Evolutionary conservation across 2,329 filamentous ascomycete species (phyloP).

Genomic region (Fusarium coicis): DNA sequence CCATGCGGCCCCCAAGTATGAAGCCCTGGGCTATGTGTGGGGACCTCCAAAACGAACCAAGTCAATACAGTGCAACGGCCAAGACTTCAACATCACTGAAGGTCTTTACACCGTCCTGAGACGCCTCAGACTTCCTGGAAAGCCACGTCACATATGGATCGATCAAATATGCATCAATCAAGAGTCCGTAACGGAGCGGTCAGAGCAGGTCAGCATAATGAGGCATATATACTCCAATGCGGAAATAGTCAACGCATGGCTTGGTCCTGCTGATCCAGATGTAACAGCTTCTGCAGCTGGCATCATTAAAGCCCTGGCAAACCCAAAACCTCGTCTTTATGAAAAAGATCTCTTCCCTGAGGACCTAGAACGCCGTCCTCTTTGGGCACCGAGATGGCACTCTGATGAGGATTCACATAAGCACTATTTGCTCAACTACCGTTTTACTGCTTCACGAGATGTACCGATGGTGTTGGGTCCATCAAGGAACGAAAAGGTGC

Average conservation of each 20-base stretch:
- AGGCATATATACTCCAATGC: neutral
- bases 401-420: fast-evolving
- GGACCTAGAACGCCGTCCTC: neutral
- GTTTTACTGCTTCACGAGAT: neutral
- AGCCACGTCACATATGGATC: neutral
- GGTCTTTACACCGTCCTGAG: neutral
- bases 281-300: neutral
- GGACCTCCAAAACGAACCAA: neutral
- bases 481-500: fast-evolving
- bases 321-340: fast-evolving
- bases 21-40: neutral
- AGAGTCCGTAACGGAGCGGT: neutral
- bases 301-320: neutral
- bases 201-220: neutral
- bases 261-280: neutral
- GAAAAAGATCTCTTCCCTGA: neutral
- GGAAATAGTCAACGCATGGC: neutral
- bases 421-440: fast-evolving
- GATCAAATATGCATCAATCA: neutral
- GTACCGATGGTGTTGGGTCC: fast-evolving
- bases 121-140: fast-evolving
- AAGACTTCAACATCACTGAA: neutral
- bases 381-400: neutral
- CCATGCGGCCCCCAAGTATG: neutral
- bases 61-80: neutral